Percentiles rank a stretch among this genome's conserved stretches.
These are phyloP conservation scores for Colletotrichum coccodes DNA, from an alignment of 2,329 filamentous ascomycete genomes.

Conservation along the genomic window DNA sequence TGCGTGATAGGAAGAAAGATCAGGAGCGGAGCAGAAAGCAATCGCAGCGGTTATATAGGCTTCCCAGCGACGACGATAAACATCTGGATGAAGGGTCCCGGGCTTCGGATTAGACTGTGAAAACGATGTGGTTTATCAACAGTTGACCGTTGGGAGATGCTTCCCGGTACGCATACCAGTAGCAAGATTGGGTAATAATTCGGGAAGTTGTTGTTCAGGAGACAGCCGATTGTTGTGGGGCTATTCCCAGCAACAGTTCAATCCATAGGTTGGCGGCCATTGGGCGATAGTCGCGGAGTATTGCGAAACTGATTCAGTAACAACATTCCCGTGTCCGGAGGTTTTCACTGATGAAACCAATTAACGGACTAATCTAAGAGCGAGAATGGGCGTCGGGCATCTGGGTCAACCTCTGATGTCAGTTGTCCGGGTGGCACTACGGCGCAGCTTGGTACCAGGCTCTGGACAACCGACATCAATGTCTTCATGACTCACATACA, in stretches of 20 bases:
- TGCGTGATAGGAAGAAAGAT: background rate
- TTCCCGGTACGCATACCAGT: background rate
- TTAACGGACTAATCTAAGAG: background rate
- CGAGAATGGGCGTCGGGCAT: no score
- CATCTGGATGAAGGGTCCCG: background rate
- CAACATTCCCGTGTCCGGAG: background rate
- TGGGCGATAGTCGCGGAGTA: background rate
- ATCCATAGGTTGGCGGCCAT: background rate
- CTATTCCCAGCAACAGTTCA: background rate
- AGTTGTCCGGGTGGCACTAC: no score
- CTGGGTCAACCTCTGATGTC: no score
- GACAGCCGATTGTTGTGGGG: background rate
- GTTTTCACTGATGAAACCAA: background rate
- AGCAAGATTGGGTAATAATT: background rate
- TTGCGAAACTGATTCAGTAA: background rate
- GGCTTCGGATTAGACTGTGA: background rate
- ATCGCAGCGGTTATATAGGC: background rate
- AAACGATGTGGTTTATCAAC: background rate
- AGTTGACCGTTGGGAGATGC: background rate
- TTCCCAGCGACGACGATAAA: no score
- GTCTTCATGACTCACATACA: no score
- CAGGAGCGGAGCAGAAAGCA: background rate
- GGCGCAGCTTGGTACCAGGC: no score
- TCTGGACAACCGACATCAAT: no score
- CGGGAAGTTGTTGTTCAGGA: background rate